phyloP scores from a whole-genome alignment of 2,329 filamentous ascomycete species.

The Cadophora sp. region DNA sequence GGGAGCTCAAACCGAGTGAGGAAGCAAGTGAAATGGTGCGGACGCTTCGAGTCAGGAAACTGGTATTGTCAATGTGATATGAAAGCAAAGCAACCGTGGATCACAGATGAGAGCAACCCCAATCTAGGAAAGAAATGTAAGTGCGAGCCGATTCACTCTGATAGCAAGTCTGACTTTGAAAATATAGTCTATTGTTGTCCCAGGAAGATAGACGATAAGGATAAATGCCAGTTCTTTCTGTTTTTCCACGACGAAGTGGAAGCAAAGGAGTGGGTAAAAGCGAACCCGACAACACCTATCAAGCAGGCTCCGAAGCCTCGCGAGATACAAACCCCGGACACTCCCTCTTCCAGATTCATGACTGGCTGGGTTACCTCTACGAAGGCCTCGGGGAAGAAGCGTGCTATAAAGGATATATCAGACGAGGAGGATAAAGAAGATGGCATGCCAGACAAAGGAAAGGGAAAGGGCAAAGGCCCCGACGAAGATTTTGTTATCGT shows the following conservation, averaged over 20 bases:
- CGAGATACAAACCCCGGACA: not conserved
- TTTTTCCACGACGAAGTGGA: not conserved
- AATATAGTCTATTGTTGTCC: not conserved
- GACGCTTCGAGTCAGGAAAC: not conserved
- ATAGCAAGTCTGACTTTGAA: not conserved
- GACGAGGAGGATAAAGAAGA: not conserved
- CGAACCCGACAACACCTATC: slow-evolving; percentile 7
- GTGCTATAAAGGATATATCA: slow-evolving; percentile 2
- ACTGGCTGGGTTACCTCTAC: no score
- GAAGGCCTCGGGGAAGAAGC: not conserved
- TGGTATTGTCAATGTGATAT: slow-evolving; percentile 8
- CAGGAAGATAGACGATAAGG: no score
- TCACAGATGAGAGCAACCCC: not conserved
- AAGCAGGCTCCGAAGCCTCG: slow-evolving; percentile 13
- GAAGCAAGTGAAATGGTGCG: not conserved
- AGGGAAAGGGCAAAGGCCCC: not conserved
- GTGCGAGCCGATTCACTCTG: not conserved
- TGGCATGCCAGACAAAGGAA: not conserved
- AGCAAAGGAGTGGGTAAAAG: slow-evolving; percentile 7
- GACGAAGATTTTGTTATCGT: slow-evolving; percentile 8
- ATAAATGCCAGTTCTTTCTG: slow-evolving; percentile 12
- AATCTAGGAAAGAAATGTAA: no score
- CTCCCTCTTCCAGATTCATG: not conserved
- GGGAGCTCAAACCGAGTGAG: not conserved
- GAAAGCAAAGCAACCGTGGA: not conserved